Base-by-base conservation (phyloP, 108 stramenopile species). In the Heterococcus sp. region DNA sequence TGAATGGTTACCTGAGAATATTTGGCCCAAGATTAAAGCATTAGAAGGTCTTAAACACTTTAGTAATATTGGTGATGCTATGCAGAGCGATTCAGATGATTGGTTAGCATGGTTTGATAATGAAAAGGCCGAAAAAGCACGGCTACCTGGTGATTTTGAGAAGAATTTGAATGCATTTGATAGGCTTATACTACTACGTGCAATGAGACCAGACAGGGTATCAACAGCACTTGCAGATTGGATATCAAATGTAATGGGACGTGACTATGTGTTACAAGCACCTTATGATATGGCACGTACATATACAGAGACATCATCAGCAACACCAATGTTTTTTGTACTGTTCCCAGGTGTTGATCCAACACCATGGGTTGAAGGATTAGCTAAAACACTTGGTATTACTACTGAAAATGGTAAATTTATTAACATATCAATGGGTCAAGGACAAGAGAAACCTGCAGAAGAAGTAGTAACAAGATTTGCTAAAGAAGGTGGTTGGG, bases 391-490 rank as follows among this genome's bases (percentile, higher is more conserved):
- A 70, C 78, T 89, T 29, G 88, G 85, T 29, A 87, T 91, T 29
- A 87, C 75, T 29, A 38, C 68, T 21, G 91, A 91, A 37, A 86
- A 82, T 35, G 91, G 90, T 39, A 87, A 87, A 28, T 93, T 92
- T 81, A 77, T 90, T 66, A 92, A 92, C 77, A 93, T 93, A 70
- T 91, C 90, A 37, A 93, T 93, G 92, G 92, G 93, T 14, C 92
- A 92, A 67, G 92, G 92, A 8, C 92, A 92, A 68, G 92, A 92
- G 75, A 87, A 76, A 5, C 89, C 83, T 28, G 92, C 92, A 32
- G 91, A 92, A 73, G 84, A 87, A 2, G 81, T 86, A 14, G 80
- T 90, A 2, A 82, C 86, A 32, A 73, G 73, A 34, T 88, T 86
- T 31, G 92, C 92, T 5, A 88, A 89, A 73, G 82, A 88, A 35